These are phyloP conservation scores for Zygoascus sp. DNA, from an alignment of 1,139 yeast genomes.

Conservation along the genomic window DNA sequence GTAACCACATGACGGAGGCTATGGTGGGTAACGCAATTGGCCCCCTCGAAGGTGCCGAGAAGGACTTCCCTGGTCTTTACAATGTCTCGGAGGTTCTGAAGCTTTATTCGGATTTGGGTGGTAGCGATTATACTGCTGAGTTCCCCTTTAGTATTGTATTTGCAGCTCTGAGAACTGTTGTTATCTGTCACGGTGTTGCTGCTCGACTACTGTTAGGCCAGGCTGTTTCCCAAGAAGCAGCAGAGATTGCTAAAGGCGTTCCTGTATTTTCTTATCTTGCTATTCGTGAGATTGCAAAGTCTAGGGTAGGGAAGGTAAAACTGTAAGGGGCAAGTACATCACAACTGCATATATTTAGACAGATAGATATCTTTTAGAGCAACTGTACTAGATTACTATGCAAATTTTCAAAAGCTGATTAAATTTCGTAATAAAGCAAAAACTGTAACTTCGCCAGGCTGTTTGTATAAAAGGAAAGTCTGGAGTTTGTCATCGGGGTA, in stretches of 20 bases:
- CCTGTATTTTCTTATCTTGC: conserved; percentile 43
- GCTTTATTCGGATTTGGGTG: conserved; percentile 25
- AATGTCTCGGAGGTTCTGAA: conserved; percentile 25
- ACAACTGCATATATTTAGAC: neutral
- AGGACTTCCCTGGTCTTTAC: conserved; percentile 27
- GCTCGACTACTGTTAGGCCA: conserved; percentile 55
- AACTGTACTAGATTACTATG: no score
- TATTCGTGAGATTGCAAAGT: conserved; percentile 23
- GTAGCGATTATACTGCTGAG: conserved; percentile 34
- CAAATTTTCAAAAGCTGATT: no score
- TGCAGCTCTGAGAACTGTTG: conserved; percentile 55
- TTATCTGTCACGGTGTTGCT: conserved; percentile 64
- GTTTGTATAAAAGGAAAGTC: neutral
- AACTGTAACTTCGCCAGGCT: no score
- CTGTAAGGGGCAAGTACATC: neutral
- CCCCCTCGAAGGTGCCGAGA: conserved; percentile 12
- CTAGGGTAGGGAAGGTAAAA: neutral
- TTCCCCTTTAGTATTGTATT: conserved; percentile 60
- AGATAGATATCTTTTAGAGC: no score
- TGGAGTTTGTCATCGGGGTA: conserved; percentile 3
- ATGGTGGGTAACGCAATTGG: conserved; percentile 13
- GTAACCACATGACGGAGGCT: neutral
- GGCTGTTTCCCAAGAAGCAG: conserved; percentile 58
- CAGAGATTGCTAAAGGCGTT: conserved; percentile 42
- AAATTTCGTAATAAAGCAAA: no score